Percentiles rank a stretch among this genome's conserved stretches.
Evolutionary conservation across 176 grass and related monocot genomes (phyloP).

Genomic region (bread wheat (Triticum aestivum)): IWGSC_CS_RefSeq_v2.1 NC_057798.1:8030411-8030910

Average conservation of each 20-base stretch:
- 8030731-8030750: not conserved
- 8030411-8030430: constrained; percentile 77
- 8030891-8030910: constrained; percentile 10
- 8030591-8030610: not conserved
- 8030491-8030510: constrained; percentile 91
- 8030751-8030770: constrained; percentile 12
- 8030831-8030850: not conserved
- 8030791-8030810: constrained; percentile 1
- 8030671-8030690: not conserved
- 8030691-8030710: not conserved
- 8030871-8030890: constrained; percentile 7
- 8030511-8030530: constrained; percentile 89
- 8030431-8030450: constrained; percentile 83
- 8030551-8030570: not conserved
- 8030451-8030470: constrained; percentile 77
- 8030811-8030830: constrained; percentile 1
- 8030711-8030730: constrained; percentile 16
- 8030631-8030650: not conserved
- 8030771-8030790: constrained; percentile 10
- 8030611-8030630: not conserved
- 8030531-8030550: constrained; percentile 60
- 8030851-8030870: not conserved
- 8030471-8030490: constrained; percentile 87
- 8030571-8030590: not conserved
- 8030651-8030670: constrained; percentile 9